Base-by-base conservation (phyloP, 257 asterid species). In the Solanum corneliomulleri region DNA sequence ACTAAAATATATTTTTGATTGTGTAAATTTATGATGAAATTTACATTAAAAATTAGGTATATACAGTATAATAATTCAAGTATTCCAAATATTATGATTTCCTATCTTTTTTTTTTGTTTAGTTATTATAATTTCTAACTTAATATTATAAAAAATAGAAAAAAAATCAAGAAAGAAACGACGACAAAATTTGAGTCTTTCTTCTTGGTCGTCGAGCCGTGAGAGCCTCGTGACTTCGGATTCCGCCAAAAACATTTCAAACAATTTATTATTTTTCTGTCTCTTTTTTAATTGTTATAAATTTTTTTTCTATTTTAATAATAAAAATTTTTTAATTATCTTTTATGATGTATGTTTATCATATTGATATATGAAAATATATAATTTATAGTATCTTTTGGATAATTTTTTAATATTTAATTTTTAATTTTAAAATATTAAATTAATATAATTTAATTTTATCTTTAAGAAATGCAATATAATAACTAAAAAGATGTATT, bases 131-230 rank as follows among this genome's bases (percentile, higher is more conserved):
- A 39, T 75, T 6, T 41, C 7, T 44, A 7, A 42, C 10, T 77
- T 21, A 76, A 25, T 86, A 27, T 33, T 3, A 31, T 11, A 4
- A 42, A 9, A 42, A n/a, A n/a, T 25, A 33, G n/a, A 44, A 29
- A 35, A 35, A 15, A 15, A 1, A 10, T 10, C n/a, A 20, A 3
- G 7, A 10, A 9, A 11, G 42, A 5, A 23, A 27, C 10, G 33
- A 39, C 45, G 60, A 42, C 15, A 12, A 12, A 56, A 20, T 16
- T 66, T 18, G 66, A 84, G 62, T 68, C n/a, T 21, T 62, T 74
- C 9, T 64, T 85, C 87, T 90, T 25, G 89, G 88, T 56, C 86
- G 88, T 82, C 91, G 91, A 75, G 92, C 89, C 88, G 66, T 27
- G 81, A 41, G 27, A 41, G 27, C 85, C 90, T 86, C 91, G 92